Evolutionary conservation across 108 stramenopile species (phyloP), one percentile per base, ranked within the genome.

Genomic region (Nitzschia palea): DNA sequence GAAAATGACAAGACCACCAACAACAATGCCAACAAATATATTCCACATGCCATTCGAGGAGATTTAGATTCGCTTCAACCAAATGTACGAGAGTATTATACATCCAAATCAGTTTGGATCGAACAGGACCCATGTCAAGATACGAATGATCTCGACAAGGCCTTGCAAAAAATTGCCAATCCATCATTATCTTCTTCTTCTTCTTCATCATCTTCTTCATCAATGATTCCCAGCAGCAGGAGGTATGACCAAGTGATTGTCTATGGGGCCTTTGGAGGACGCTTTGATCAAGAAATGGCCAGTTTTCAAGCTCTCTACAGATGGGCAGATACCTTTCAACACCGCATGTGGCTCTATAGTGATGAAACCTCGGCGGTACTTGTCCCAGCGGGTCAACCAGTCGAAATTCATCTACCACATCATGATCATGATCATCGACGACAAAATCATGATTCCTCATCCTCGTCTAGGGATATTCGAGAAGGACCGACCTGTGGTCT

Each of bases 201-300:
- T 5, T 3, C 8, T 35, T 31, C 20, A 10, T 32, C 20, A 12
- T 9, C 9, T 12, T 10, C 28, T n/a, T 9, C 56, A 57, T 14
- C 17, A 6, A 27, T 36, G 22, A 44, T n/a, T 40, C 55, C 40
- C 17, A n/a, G n/a, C n/a, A n/a, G n/a, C n/a, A n/a, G n/a, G n/a
- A n/a, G n/a, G n/a, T 44, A 58, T 28, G 29, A 20, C 29, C 55
- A 65, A 34, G 53, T 73, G 10, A 72, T 68, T 35, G 75, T 94
- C 9, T 94, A 90, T 57, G 92, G 92, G 12, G 92, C 84, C 43
- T 94, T 90, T 75, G 92, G 92, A 36, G 92, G 92, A 27, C 79
- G 92, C 50, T 94, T 94, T 36, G 92, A 94, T 61, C 92, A 94
- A 74, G 89, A 89, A 80, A 94, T 94, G 92, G 92, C 76, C 29